These are phyloP conservation scores for Arabis alpina DNA, from an alignment of 345 rosid species.

Conservation along the genomic window DNA sequence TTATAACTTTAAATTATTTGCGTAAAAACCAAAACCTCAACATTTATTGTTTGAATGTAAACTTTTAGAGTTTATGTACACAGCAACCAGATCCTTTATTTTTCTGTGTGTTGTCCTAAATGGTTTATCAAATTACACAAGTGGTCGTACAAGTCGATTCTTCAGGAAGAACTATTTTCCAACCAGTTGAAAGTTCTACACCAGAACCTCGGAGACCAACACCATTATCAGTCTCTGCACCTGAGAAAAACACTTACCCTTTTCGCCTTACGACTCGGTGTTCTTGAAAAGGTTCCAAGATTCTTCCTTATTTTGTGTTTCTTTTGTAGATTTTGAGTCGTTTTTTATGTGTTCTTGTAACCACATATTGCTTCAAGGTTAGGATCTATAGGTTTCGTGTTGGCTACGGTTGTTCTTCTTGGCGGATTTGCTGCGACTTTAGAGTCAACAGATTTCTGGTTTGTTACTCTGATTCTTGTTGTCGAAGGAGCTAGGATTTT, in stretches of 20 bases:
- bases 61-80: not conserved
- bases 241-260: conserved; percentile 89
- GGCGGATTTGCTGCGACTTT: conserved; percentile 88
- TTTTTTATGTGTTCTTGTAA: conserved; percentile 5
- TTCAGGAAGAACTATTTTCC: conserved; percentile 46
- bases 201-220: conserved; percentile 35
- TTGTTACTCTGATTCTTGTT: conserved; percentile 74
- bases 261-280: conserved; percentile 80
- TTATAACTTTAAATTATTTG: conserved; percentile 1
- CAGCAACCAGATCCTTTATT: conserved; percentile 9
- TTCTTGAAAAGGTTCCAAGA: conserved; percentile 63
- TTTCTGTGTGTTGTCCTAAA: conserved; percentile 31
- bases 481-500: conserved; percentile 88
- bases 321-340: not conserved
- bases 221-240: conserved; percentile 48
- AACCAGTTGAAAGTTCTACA: conserved; percentile 45
- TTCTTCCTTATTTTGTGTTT: not conserved
- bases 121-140: conserved; percentile 46
- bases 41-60: too few relatives aligned
- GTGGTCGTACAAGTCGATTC: conserved; percentile 56
- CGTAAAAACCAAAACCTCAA: not conserved
- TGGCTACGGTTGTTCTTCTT: conserved; percentile 97
- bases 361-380: conserved; percentile 63
- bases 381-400: conserved; percentile 90
- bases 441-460: conserved; percentile 82